Evolutionary conservation across 2,329 filamentous ascomycete genomes (phyloP).

Genomic region (Fusarium gaditjirri): DNA sequence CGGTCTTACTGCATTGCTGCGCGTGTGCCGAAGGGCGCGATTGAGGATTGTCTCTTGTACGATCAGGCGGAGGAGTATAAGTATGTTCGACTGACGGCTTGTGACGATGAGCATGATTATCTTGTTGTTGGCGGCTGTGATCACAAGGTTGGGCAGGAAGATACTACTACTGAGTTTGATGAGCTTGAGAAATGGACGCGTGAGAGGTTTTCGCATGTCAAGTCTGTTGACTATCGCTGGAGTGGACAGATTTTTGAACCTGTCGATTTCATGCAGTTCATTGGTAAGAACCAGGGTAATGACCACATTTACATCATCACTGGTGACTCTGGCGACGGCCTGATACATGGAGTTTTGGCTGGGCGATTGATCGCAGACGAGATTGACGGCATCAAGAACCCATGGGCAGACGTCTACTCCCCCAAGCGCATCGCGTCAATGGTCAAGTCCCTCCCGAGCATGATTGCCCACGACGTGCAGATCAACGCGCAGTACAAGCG

Average conservation of each 20-base stretch:
- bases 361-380: conserved; percentile 63
- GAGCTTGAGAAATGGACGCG: conserved; percentile 65
- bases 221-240: conserved; percentile 64
- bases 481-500: conserved; percentile 68
- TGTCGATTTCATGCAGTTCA: conserved; percentile 64
- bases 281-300: conserved; percentile 64
- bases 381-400: conserved; percentile 60
- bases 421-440: conserved; percentile 60
- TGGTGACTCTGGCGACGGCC: conserved; percentile 66
- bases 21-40: conserved; percentile 60
- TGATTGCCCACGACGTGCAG: conserved; percentile 63
- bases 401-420: conserved; percentile 61
- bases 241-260: conserved; percentile 68
- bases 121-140: conserved; percentile 66
- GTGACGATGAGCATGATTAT: conserved; percentile 65
- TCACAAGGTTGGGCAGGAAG: conserved; percentile 67
- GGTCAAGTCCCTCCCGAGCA: conserved; percentile 55
- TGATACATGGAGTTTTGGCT: conserved; percentile 66
- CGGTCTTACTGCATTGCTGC: conserved; percentile 68
- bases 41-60: conserved; percentile 66
- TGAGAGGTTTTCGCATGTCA: conserved; percentile 62
- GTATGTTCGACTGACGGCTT: conserved; percentile 63
- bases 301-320: conserved; percentile 65
- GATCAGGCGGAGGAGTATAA: conserved; percentile 66
- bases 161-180: conserved; percentile 56